These are phyloP conservation scores for Domatiomyces catenatus DNA, from an alignment of 2,329 filamentous ascomycete genomes.

Conservation along the genomic window DNA sequence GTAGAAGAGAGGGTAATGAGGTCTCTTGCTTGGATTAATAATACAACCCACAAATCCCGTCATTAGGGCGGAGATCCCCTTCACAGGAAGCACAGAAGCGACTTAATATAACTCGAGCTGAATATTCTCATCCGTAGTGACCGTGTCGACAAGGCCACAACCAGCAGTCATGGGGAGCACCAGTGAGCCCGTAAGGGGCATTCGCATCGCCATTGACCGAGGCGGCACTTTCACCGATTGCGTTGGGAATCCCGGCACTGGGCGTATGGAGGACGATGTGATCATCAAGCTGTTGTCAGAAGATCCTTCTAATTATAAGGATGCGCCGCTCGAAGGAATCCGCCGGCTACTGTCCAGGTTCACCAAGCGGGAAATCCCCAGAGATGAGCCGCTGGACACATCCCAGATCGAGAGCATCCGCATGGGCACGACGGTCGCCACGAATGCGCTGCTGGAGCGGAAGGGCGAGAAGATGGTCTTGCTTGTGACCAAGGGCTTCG, in stretches of 20 bases:
- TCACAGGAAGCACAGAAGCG: too few species aligned
- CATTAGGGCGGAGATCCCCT: too few species aligned
- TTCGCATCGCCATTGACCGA: slow-evolving; percentile 34
- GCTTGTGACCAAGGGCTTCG: slow-evolving; percentile 75
- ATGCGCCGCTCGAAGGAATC: slow-evolving; percentile 84
- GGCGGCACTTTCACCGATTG: slow-evolving; percentile 90
- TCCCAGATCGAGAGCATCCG: slow-evolving; percentile 75
- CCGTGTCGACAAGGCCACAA: background rate
- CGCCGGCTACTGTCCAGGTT: slow-evolving; percentile 71
- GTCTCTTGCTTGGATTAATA: too few species aligned
- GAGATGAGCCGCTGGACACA: slow-evolving; percentile 67
- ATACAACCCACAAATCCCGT: too few species aligned
- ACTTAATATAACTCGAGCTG: too few species aligned
- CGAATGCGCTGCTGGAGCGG: slow-evolving; percentile 75
- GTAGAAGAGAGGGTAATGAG: too few species aligned
- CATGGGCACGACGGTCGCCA: slow-evolving; percentile 92
- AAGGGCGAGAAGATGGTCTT: slow-evolving; percentile 82
- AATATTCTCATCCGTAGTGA: background rate
- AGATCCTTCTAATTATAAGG: slow-evolving; percentile 76
- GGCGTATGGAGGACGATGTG: slow-evolving; percentile 54
- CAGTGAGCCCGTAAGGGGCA: slow-evolving; percentile 16
- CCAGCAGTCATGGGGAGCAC: slow-evolving; percentile 15
- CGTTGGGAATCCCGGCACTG: slow-evolving; percentile 62
- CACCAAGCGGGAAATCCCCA: slow-evolving; percentile 57
- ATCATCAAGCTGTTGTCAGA: slow-evolving; percentile 81